phyloP scores from a whole-genome alignment of 2,329 filamentous ascomycete species.

The Stachybotrys chlorohalonatus region DNA sequence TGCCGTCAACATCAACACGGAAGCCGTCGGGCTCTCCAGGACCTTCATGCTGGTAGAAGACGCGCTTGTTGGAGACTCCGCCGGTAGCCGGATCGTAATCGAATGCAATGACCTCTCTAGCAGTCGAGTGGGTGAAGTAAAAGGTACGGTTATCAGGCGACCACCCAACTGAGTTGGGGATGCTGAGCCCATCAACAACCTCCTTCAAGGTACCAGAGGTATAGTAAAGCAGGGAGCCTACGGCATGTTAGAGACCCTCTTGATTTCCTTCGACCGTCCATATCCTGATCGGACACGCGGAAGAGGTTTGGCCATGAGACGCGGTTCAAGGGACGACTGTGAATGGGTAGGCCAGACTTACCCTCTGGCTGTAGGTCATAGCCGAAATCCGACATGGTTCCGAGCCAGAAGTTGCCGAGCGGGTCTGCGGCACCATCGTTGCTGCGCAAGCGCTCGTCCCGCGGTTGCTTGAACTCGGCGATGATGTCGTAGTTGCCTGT shows the following conservation, averaged over 20 bases:
- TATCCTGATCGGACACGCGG: too few relatives aligned
- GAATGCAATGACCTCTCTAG: slow-evolving; percentile 60
- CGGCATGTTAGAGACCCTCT: background rate
- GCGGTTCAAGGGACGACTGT: background rate
- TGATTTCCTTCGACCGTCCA: too few relatives aligned
- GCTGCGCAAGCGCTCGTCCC: slow-evolving; percentile 49
- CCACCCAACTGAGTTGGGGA: slow-evolving; percentile 82
- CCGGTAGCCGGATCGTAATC: slow-evolving; percentile 62
- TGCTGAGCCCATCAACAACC: slow-evolving; percentile 45
- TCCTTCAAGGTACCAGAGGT: background rate
- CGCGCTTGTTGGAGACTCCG: slow-evolving; percentile 55
- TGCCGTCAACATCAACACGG: slow-evolving; percentile 73
- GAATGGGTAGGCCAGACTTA: slow-evolving; percentile 20
- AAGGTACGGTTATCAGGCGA: slow-evolving; percentile 62
- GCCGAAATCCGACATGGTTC: slow-evolving; percentile 71
- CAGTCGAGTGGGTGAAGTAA: slow-evolving; percentile 76
- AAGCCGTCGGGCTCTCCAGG: slow-evolving; percentile 73
- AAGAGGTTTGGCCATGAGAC: too few relatives aligned
- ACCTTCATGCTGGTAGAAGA: slow-evolving; percentile 63
- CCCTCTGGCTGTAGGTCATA: slow-evolving; percentile 50
- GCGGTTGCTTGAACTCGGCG: slow-evolving; percentile 32
- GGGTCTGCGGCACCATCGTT: slow-evolving; percentile 82
- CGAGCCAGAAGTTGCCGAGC: slow-evolving; percentile 75
- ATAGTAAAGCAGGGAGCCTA: slow-evolving; percentile 1
- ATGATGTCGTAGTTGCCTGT: slow-evolving; percentile 46